Base-by-base conservation (phyloP, 2,329 filamentous ascomycete species). In the Geosmithia putterillii region DNA sequence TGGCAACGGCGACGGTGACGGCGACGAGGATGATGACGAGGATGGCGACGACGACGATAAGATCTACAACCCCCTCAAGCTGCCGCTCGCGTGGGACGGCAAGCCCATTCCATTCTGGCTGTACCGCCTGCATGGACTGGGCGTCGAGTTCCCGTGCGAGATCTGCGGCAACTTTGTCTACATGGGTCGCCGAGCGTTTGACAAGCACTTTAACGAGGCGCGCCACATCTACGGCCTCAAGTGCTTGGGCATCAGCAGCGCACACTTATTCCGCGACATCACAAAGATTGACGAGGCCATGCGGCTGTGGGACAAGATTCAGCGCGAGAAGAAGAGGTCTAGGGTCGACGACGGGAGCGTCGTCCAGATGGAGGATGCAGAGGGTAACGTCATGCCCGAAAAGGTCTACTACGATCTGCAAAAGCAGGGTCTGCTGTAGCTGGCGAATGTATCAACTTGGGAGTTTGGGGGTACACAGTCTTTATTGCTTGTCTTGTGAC, bases 21-120 rank as follows among this genome's bases (percentile, higher is more conserved):
- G 79, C 10, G 83, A 87, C 0, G 85, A 83, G 1, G 78, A 81
- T 2, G 78, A 81, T 2, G 81, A 87, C 14, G 84, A 87, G 0
- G 85, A 83, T 1, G 78, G 81, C 3, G 81, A 87, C 14, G 84
- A 80, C 35, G 86, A 90, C 38, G 88, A 95, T 50, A 89, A 81
- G 58, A 85, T 96, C 46, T 95, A 96, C 71, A 98, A 98, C 60
- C 92, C 92, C 0, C 74, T 98, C 51, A 98, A 98, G 59, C 73
- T 98, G 2, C 92, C 92, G 0, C 73, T 98, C 7, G 90, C 87
- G 2, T 98, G 94, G 94, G 92, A 98, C 52, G 92, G 94, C 53
- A 98, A 98, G 59, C 92, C 94, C 0, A 98, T 98, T 54, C 92
- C 94, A 0, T 98, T 92, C 69, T 98, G 92, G 92, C 74, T 98